Evolutionary conservation across 1,284 basidiomycete species (phyloP).

Genomic region (Erythrobasidium hasegawianum): DNA sequence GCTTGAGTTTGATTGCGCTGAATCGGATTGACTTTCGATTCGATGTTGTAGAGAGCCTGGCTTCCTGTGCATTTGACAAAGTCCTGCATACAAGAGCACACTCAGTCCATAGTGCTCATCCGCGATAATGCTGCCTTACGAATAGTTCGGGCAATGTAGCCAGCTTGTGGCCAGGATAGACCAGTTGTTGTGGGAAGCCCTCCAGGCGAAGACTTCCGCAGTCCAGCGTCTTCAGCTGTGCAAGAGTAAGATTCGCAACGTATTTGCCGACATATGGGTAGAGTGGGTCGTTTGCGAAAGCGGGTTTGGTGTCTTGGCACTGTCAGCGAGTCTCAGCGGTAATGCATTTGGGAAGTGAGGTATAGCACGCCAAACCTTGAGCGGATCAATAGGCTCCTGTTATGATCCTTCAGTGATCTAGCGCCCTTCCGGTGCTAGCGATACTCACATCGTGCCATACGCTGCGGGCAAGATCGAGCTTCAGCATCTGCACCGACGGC

Average conservation of each 20-base stretch:
- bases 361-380: conserved; percentile 6
- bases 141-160: conserved; percentile 70
- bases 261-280: conserved; percentile 61
- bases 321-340: background rate
- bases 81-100: background rate
- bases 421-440: conserved; percentile 59
- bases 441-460: conserved; percentile 76
- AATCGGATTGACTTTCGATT: conserved; percentile 64
- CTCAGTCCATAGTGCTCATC: background rate
- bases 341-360: too few relatives aligned
- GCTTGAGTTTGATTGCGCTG: conserved; percentile 58
- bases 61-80: conserved; percentile 64
- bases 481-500: too few relatives aligned
- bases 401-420: background rate
- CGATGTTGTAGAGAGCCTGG: conserved; percentile 68
- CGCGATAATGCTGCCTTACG: conserved; percentile 45
- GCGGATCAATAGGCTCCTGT: conserved; percentile 23
- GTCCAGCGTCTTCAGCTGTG: conserved; percentile 45
- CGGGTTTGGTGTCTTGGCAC: conserved; percentile 36
- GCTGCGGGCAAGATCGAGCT: too few relatives aligned
- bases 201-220: conserved; percentile 61
- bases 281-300: conserved; percentile 15
- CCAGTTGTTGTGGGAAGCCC: conserved; percentile 58
- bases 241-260: conserved; percentile 69
- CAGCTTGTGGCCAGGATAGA: conserved; percentile 63